phyloP scores from a whole-genome alignment of 192 early-diverging fungal species.

The Coemansia biformis region DNA sequence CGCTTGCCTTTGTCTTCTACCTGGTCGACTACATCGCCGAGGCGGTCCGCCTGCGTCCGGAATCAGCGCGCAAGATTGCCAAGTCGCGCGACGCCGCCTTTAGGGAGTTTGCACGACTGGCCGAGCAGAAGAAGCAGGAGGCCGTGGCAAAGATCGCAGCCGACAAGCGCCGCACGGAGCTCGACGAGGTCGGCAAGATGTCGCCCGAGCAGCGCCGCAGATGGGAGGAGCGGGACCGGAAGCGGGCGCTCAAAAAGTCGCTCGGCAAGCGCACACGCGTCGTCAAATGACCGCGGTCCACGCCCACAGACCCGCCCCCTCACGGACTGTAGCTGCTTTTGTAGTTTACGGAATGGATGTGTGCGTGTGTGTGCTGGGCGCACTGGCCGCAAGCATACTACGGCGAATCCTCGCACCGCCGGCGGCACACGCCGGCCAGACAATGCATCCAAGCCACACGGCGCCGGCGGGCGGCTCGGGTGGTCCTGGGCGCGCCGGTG shows the following conservation, averaged over 20 bases:
- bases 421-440: too few relatives aligned
- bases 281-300: slow-evolving; percentile 19
- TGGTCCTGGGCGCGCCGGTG: too few relatives aligned
- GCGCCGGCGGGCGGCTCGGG: too few relatives aligned
- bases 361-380: too few relatives aligned
- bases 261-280: slow-evolving; percentile 59
- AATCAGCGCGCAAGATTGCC: slow-evolving; percentile 53
- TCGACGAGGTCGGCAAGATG: slow-evolving; percentile 62
- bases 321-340: too few relatives aligned
- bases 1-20: slow-evolving; percentile 47
- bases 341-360: too few relatives aligned
- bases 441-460: too few relatives aligned
- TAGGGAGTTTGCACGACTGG: slow-evolving; percentile 57
- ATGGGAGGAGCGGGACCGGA: slow-evolving; percentile 75
- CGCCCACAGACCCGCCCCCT: too few relatives aligned
- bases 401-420: too few relatives aligned
- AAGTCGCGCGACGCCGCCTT: slow-evolving; percentile 63
- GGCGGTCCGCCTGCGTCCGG: slow-evolving; percentile 27
- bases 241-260: slow-evolving; percentile 65
- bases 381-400: too few relatives aligned
- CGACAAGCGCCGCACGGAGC: slow-evolving; percentile 61
- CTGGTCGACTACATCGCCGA: slow-evolving; percentile 39
- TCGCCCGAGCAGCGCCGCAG: slow-evolving; percentile 77
- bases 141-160: slow-evolving; percentile 62
- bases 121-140: slow-evolving; percentile 64